These are phyloP conservation scores for Tulasnella sp. DNA, from an alignment of 768 basidiomycete genomes.

Conservation along the genomic window DNA sequence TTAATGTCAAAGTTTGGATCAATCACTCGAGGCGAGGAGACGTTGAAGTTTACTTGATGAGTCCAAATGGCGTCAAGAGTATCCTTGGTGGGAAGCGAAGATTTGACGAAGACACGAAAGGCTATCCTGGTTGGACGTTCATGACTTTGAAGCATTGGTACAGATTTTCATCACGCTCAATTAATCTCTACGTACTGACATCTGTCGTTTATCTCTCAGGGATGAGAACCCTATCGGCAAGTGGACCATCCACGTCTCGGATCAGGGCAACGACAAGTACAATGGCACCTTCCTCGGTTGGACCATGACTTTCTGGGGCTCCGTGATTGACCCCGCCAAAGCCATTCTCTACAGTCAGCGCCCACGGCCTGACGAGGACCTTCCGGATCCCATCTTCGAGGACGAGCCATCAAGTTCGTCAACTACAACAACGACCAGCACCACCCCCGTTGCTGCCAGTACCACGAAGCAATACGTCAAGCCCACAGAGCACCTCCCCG, in stretches of 20 bases:
- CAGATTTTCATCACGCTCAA: conserved; percentile 27
- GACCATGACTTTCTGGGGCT: conserved; percentile 91
- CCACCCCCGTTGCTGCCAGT: conserved; percentile 33
- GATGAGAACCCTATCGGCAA: conserved; percentile 84
- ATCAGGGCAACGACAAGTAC: conserved; percentile 53
- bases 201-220: conserved; percentile 42
- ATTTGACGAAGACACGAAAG: conserved; percentile 54
- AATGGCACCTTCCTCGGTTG: conserved; percentile 75
- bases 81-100: conserved; percentile 66
- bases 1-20: conserved; percentile 91
- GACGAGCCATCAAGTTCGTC: conserved; percentile 24
- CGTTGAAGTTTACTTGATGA: conserved; percentile 81
- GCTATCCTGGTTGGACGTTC: conserved; percentile 95
- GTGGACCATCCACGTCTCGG: conserved; percentile 84
- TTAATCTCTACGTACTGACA: background rate
- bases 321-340: conserved; percentile 61
- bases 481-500: conserved; percentile 80
- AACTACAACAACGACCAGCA: conserved; percentile 33
- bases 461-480: conserved; percentile 61
- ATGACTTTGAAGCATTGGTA: conserved; percentile 98
- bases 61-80: conserved; percentile 80
- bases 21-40: conserved; percentile 80
- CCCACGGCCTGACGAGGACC: conserved; percentile 24
- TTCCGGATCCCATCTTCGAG: conserved; percentile 21
- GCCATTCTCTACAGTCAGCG: conserved; percentile 46